These are phyloP conservation scores for Chlorella sorokiniana DNA, from an alignment of 139 green algal genomes.

Conservation along the genomic window DNA sequence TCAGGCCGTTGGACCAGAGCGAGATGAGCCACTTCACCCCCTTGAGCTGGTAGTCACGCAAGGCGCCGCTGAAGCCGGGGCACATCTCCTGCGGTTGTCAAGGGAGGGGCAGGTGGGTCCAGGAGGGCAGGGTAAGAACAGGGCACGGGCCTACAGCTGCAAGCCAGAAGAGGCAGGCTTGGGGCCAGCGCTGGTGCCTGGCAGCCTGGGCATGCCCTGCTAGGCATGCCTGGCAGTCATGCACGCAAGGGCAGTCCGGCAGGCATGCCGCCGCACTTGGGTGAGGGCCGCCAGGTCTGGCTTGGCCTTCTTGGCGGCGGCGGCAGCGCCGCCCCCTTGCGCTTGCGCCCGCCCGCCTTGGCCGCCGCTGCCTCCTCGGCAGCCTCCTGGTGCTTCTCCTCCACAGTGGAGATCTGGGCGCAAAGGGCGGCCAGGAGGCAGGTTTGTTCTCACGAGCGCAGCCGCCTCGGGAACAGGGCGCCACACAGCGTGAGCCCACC, in stretches of 20 bases:
- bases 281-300: conserved; percentile 9
- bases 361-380: conserved; percentile 17
- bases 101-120: too few relatives aligned
- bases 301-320: conserved; percentile 23
- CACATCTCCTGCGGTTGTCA: conserved; percentile 66
- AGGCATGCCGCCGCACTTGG: not conserved
- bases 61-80: conserved; percentile 78
- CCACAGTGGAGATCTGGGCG: conserved; percentile 17
- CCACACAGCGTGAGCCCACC: too few relatives aligned
- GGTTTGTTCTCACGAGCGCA: too few relatives aligned
- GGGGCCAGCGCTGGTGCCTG: too few relatives aligned
- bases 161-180: not conserved
- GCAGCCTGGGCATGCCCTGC: too few relatives aligned
- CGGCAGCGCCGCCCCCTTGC: conserved; percentile 14
- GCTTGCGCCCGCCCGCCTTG: conserved; percentile 35
- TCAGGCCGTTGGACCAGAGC: conserved; percentile 92
- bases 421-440: not conserved
- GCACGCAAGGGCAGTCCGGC: too few relatives aligned
- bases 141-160: not conserved
- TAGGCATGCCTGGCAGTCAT: too few relatives aligned
- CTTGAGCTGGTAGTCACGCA: conserved; percentile 91
- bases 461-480: too few relatives aligned
- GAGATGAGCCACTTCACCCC: conserved; percentile 92
- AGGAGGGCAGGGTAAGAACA: not conserved
- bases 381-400: conserved; percentile 38